A percentile compares a stretch with the other conserved stretches of the same genome.
Conservation (phyloP, 306 rosid genomes). For the Cyclanthera cordifolia region DNA sequence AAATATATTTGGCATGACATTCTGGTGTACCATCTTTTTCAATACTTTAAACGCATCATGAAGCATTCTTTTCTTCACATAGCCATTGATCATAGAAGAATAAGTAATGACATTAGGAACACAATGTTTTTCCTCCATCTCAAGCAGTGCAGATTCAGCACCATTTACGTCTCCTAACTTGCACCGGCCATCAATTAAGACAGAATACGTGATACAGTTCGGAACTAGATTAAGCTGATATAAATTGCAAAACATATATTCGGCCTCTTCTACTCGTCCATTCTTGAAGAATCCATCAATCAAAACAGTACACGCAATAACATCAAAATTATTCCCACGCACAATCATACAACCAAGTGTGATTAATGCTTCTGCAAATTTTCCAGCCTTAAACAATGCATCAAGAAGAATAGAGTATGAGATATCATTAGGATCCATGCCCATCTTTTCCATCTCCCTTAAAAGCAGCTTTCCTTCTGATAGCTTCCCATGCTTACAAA, state of each 20-base stretch:
- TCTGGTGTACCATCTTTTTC: constrained; percentile 43
- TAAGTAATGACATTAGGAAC: constrained; percentile 56
- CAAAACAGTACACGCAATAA: constrained; percentile 47
- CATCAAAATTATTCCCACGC: constrained; percentile 58
- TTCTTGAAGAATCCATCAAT: constrained; percentile 71
- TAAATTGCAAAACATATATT: constrained; percentile 37
- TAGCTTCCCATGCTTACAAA: constrained; percentile 60
- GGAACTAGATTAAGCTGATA: constrained; percentile 47
- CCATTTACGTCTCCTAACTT: constrained; percentile 52
- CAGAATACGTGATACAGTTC: constrained; percentile 57
- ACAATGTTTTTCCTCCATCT: constrained; percentile 47
- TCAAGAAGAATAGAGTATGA: constrained; percentile 55
- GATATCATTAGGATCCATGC: constrained; percentile 53
- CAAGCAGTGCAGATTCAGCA: constrained; percentile 42
- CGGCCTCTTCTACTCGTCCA: constrained; percentile 51
- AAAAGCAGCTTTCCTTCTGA: constrained; percentile 49
- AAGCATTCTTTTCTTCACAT: constrained; percentile 67
- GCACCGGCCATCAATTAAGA: constrained; percentile 56
- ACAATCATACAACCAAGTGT: constrained; percentile 64
- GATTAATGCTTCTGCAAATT: constrained; percentile 45
- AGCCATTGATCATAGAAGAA: constrained; percentile 68
- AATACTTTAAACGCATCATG: constrained; percentile 42
- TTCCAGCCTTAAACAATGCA: constrained; percentile 50
- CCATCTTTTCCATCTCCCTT: constrained; percentile 68
- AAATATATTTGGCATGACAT: constrained; percentile 50